These are phyloP conservation scores for Globisporangium irregulare DNA, from an alignment of 352 stramenopile species.

Conservation along the genomic window DNA sequence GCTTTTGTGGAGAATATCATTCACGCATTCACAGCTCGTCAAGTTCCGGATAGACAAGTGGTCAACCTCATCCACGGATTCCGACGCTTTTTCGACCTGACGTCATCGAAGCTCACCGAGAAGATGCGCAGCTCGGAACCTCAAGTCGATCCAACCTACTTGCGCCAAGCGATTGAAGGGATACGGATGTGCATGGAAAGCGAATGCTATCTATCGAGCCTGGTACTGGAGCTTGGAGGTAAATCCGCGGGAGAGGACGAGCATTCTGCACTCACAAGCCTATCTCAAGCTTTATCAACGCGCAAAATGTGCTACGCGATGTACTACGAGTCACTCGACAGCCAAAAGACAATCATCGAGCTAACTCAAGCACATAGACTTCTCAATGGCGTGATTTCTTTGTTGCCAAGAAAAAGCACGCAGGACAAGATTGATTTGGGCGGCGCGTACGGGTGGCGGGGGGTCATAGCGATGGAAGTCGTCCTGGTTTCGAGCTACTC, in stretches of 20 bases:
- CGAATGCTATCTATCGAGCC: conserved; percentile 24
- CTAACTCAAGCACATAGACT: conserved; percentile 26
- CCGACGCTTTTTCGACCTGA: conserved; percentile 30
- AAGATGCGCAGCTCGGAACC: conserved; percentile 16
- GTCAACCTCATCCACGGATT: conserved; percentile 27
- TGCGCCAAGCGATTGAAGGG: neutral
- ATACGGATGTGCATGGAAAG: conserved; percentile 12
- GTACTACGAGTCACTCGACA: conserved; percentile 31
- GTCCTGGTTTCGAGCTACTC: conserved; percentile 36
- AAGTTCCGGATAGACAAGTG: conserved; percentile 23
- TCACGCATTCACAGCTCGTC: conserved; percentile 37
- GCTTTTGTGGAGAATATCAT: conserved; percentile 34
- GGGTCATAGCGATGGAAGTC: conserved; percentile 59
- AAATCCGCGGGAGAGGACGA: neutral
- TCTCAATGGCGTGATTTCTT: conserved; percentile 22
- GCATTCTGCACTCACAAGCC: conserved; percentile 15
- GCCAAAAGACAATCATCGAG: conserved; percentile 15
- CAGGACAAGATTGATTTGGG: conserved; percentile 32
- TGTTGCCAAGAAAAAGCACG: conserved; percentile 9
- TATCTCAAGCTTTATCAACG: conserved; percentile 28
- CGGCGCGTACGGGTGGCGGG: conserved; percentile 56
- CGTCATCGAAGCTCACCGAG: conserved; percentile 22
- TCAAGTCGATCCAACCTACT: neutral
- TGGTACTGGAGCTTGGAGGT: conserved; percentile 22
- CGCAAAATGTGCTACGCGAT: conserved; percentile 35